A percentile compares a stretch with the other conserved stretches of the same genome.
phyloP scores from a whole-genome alignment of 2,329 filamentous ascomycete species.

The Aspergillus sp. region DNA sequence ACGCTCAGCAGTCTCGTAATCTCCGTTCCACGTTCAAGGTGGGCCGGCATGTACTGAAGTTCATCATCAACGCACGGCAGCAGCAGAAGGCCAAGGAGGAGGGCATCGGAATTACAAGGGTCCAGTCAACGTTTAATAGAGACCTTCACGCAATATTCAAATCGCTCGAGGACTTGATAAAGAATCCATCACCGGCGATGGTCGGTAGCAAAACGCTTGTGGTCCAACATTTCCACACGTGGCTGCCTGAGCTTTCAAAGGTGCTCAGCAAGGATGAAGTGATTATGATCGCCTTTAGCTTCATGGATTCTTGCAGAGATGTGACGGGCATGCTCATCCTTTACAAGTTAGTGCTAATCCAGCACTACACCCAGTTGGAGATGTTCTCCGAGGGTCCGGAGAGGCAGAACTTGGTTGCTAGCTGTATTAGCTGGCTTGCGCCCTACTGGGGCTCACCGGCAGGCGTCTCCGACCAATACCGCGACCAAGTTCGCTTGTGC shows the following conservation, averaged over 20 bases:
- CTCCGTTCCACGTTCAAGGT: slow-evolving; percentile 91
- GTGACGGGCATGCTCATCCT: slow-evolving; percentile 86
- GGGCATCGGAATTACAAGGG: slow-evolving; percentile 70
- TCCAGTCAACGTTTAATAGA: slow-evolving; percentile 64
- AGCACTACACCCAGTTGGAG: slow-evolving; percentile 76
- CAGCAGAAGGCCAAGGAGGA: slow-evolving; percentile 85
- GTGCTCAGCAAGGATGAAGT: slow-evolving; percentile 76
- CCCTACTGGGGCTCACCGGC: slow-evolving; percentile 81
- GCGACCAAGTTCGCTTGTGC: slow-evolving; percentile 84
- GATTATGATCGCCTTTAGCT: slow-evolving; percentile 80
- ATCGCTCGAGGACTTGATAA: slow-evolving; percentile 81
- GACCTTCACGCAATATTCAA: slow-evolving; percentile 84
- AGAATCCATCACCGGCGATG: slow-evolving; percentile 70
- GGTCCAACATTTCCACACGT: slow-evolving; percentile 93
- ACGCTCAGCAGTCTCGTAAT: slow-evolving; percentile 72
- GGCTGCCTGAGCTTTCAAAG: slow-evolving; percentile 81
- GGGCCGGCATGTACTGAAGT: slow-evolving; percentile 82
- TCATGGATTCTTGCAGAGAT: slow-evolving; percentile 78
- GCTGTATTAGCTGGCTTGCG: slow-evolving; percentile 81
- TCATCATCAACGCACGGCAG: slow-evolving; percentile 79
- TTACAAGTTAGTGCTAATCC: slow-evolving; percentile 85
- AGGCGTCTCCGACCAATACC: slow-evolving; percentile 73
- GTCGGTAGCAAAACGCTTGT: slow-evolving; percentile 91
- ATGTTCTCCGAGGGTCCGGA: slow-evolving; percentile 74
- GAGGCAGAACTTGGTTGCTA: slow-evolving; percentile 61